Base-by-base conservation (phyloP, 2,329 filamentous ascomycete species). In the Penicillium oxalicum region DNA sequence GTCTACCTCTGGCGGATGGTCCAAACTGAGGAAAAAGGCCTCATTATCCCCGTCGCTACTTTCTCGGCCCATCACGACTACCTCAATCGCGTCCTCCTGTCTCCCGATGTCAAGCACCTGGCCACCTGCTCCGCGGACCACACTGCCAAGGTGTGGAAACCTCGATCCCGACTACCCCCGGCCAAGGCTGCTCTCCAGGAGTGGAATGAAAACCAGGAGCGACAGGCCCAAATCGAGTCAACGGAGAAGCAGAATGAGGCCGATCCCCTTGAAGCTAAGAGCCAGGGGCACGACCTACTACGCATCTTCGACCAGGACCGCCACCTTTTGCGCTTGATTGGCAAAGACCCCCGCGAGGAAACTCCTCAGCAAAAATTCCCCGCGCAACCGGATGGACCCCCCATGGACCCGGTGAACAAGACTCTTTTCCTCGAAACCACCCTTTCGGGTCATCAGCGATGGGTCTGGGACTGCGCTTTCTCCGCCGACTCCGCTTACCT, bases 401-500 rank as follows among this genome's bases (percentile, higher is more conserved):
- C 68, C 37, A 70, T 72, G 57, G 62, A 72, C 55, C 62, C 69
- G 42, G 57, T 67, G 64, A 62, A 71, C 65, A 7, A 80, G 77
- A 67, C 84, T 77, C 37, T 93, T 59, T 86, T 85, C 8, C 80
- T 95, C 18, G 88, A 95, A 70, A 90, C 89, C 2, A 94, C 89
- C 1, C 80, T 96, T 1, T 87, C 87, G 24, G 88, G 87, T 47
- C 91, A 96, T 70, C 91, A 96, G 72, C 84, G 91, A 46, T 96
- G 91, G 91, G 91, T 96, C 1, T 96, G 91, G 91, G 91, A 96
- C 68, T 96, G 91, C 63, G 91, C 91, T 0, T 96, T 96, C 71
- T 91, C 87, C 53, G 91, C 91, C 26, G 91, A 96, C 67, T 91
- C 86, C 32, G 91, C 91, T 0, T 96, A 96, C 63, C 76, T 96